These are phyloP conservation scores for Sphaerulina musiva DNA, from an alignment of 2,329 filamentous ascomycete species.

Conservation along the genomic window DNA sequence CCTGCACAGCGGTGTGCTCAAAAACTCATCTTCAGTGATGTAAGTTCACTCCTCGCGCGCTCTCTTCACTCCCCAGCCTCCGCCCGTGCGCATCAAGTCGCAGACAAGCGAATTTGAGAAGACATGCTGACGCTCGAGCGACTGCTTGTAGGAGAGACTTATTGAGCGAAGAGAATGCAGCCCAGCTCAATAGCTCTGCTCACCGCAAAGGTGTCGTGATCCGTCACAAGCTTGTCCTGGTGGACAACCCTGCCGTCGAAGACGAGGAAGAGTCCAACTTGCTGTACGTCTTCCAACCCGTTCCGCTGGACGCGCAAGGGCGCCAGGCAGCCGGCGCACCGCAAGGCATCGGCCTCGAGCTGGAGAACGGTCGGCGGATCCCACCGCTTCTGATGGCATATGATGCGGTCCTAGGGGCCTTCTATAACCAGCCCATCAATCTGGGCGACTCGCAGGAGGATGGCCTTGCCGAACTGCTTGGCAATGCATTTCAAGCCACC, in stretches of 20 bases:
- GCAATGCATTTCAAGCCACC: slow-evolving; percentile 38
- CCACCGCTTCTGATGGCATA: slow-evolving; percentile 32
- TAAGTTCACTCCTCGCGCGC: not conserved
- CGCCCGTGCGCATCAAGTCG: no score
- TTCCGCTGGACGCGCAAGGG: slow-evolving; percentile 20
- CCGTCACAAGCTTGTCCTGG: slow-evolving; percentile 24
- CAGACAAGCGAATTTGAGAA: no score
- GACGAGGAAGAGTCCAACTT: slow-evolving; percentile 9
- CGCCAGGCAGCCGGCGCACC: slow-evolving; percentile 6
- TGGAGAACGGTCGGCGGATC: slow-evolving; percentile 21
- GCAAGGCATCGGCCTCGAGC: slow-evolving; percentile 15
- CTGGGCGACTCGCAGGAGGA: slow-evolving; percentile 36
- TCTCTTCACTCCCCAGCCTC: not conserved
- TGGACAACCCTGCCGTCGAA: slow-evolving; percentile 13
- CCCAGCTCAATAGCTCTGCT: slow-evolving; percentile 28
- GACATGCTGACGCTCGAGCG: no score
- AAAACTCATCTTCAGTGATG: slow-evolving; percentile 20
- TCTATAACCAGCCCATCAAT: slow-evolving; percentile 41
- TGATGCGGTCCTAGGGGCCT: slow-evolving; percentile 41
- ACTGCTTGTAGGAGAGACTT: slow-evolving; percentile 8
- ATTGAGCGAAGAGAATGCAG: slow-evolving; percentile 23
- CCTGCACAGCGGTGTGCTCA: slow-evolving; percentile 37
- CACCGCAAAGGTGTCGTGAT: slow-evolving; percentile 22
- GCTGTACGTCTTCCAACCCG: slow-evolving; percentile 12
- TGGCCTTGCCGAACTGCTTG: slow-evolving; percentile 36